phyloP scores from a whole-genome alignment of 2,329 filamentous ascomycete genomes.

The Stromatinia cepivora region DNA sequence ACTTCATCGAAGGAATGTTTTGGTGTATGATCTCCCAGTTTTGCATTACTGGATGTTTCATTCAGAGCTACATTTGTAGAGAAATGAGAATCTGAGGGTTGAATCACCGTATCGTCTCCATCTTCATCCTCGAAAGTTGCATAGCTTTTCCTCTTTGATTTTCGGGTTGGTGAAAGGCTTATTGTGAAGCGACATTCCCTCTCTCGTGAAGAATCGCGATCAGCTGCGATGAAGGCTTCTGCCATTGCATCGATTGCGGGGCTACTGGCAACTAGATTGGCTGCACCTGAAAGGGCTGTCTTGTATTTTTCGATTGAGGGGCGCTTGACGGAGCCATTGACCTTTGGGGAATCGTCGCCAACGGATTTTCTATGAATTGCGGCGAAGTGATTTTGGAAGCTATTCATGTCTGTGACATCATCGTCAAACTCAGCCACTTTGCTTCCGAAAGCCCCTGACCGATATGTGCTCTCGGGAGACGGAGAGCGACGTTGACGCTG shows the following conservation, averaged over 20 bases:
- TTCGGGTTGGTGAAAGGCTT: slow-evolving; percentile 35
- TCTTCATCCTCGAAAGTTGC: slow-evolving; percentile 12
- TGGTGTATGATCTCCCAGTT: neutral
- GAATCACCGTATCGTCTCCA: neutral
- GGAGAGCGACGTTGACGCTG: slow-evolving; percentile 28
- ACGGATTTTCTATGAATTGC: neutral
- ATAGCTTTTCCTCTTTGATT: neutral
- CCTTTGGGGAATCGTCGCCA: slow-evolving; percentile 24
- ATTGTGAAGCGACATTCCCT: slow-evolving; percentile 15
- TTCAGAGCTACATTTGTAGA: slow-evolving; percentile 40
- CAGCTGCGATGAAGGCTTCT: slow-evolving; percentile 51
- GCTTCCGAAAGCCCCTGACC: slow-evolving; percentile 7
- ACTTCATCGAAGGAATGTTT: slow-evolving; percentile 27
- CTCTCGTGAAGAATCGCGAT: slow-evolving; percentile 37
- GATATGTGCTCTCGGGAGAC: slow-evolving; percentile 27
- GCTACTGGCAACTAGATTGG: slow-evolving; percentile 31
- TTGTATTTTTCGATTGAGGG: slow-evolving; percentile 28
- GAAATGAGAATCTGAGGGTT: neutral
- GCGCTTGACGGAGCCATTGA: slow-evolving; percentile 26
- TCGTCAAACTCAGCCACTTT: slow-evolving; percentile 30
- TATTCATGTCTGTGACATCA: slow-evolving; percentile 21
- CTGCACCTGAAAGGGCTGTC: slow-evolving; percentile 25
- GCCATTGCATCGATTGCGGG: slow-evolving; percentile 53
- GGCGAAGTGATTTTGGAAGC: slow-evolving; percentile 31
- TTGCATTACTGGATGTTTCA: slow-evolving; percentile 37